phyloP scores from a whole-genome alignment of 345 rosid genomes.

The Leavenworthia alabamica region DNA sequence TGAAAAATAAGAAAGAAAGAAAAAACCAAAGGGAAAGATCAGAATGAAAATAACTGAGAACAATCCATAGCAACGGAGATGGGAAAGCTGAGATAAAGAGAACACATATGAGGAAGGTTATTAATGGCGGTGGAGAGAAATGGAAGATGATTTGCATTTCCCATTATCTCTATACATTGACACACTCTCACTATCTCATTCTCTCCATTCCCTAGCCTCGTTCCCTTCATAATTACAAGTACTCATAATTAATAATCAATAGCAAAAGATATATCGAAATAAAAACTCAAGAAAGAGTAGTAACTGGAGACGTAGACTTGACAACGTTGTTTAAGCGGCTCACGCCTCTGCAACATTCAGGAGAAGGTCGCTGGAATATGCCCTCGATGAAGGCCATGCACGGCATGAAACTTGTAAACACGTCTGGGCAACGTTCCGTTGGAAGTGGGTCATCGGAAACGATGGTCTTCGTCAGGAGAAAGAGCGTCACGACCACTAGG shows the following conservation, averaged over 20 bases:
- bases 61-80: slow-evolving; percentile 39
- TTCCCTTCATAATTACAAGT: neutral
- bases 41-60: slow-evolving; percentile 22
- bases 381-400: slow-evolving; percentile 36
- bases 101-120: slow-evolving; percentile 31
- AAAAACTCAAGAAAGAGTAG: neutral
- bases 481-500: slow-evolving; percentile 7
- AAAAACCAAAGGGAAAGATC: neutral
- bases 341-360: slow-evolving; percentile 34
- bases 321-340: slow-evolving; percentile 27
- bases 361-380: slow-evolving; percentile 22
- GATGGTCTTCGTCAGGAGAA: slow-evolving; percentile 5
- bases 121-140: slow-evolving; percentile 7
- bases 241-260: neutral
- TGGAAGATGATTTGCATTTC: slow-evolving; percentile 24
- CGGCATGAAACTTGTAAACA: slow-evolving; percentile 21
- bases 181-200: slow-evolving; percentile 29
- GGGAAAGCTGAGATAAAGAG: slow-evolving; percentile 39
- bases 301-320: slow-evolving; percentile 23
- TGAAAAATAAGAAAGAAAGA: neutral
- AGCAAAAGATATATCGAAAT: neutral
- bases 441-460: slow-evolving; percentile 1
- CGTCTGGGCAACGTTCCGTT: slow-evolving; percentile 14
- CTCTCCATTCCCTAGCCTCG: neutral
- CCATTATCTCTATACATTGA: slow-evolving; percentile 38